A percentile compares a stretch with the other conserved stretches of the same genome.
These are phyloP conservation scores for Grifola frondosa DNA, from an alignment of 1,284 basidiomycete species.

Conservation along the genomic window DNA sequence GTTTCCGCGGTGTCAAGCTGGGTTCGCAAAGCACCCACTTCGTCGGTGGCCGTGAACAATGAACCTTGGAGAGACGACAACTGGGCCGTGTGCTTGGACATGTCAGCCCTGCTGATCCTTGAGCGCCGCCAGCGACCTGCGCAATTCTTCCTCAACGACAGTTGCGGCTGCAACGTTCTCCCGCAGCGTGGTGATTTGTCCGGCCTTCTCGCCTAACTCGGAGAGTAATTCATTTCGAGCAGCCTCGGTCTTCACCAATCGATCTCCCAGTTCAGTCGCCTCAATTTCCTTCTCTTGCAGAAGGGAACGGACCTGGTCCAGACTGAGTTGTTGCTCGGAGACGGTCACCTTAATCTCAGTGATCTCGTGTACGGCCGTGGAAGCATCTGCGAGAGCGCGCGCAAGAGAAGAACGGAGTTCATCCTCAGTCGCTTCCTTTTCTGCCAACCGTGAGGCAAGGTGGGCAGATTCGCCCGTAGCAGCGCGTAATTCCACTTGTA, in stretches of 20 bases:
- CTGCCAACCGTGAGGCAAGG: too few relatives aligned
- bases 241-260: slow-evolving; percentile 10
- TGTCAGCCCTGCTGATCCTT: slow-evolving; percentile 8
- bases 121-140: slow-evolving; percentile 3
- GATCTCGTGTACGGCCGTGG: slow-evolving; percentile 14
- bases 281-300: slow-evolving; percentile 17
- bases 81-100: slow-evolving; percentile 8
- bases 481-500: too few relatives aligned
- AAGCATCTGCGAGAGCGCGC: slow-evolving; percentile 7
- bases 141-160: slow-evolving; percentile 1
- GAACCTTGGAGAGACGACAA: slow-evolving; percentile 6
- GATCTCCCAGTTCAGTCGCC: slow-evolving; percentile 6
- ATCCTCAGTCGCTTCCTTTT: too few relatives aligned
- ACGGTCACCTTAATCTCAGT: slow-evolving; percentile 12
- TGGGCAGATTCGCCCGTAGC: too few relatives aligned
- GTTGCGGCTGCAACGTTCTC: slow-evolving; percentile 5
- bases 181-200: slow-evolving; percentile 7
- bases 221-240: slow-evolving; percentile 9
- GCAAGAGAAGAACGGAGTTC: slow-evolving; percentile 10
- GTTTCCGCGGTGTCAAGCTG: too few relatives aligned
- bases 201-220: slow-evolving; percentile 16
- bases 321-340: slow-evolving; percentile 16
- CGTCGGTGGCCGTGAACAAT: slow-evolving; percentile 8
- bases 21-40: slow-evolving; percentile 2
- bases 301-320: slow-evolving; percentile 17